A percentile compares a stretch with the other conserved stretches of the same genome.
These are phyloP conservation scores for Kodamaea nitidulidarum DNA, from an alignment of 805 yeast species.

Conservation along the genomic window DNA sequence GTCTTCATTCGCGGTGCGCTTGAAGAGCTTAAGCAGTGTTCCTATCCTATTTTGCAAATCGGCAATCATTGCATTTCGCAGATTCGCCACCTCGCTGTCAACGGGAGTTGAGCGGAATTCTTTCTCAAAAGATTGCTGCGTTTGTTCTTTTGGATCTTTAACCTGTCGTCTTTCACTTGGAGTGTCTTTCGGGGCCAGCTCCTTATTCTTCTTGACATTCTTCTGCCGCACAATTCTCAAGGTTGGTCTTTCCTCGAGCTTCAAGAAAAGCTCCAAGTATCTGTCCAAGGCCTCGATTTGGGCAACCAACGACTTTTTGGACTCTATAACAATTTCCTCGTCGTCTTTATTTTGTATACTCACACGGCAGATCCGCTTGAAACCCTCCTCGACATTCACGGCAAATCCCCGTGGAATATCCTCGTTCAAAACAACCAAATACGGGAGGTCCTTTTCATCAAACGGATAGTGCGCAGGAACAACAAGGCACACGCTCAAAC, in stretches of 20 bases:
- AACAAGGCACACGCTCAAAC: conserved; percentile 48
- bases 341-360: conserved; percentile 20
- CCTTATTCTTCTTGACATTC: conserved; percentile 7
- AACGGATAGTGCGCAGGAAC: conserved; percentile 57
- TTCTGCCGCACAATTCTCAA: conserved; percentile 51
- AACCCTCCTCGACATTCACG: conserved; percentile 64
- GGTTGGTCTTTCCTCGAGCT: conserved; percentile 56
- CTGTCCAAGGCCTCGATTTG: conserved; percentile 53
- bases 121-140: no score
- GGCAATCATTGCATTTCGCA: conserved; percentile 19
- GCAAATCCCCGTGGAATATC: conserved; percentile 70
- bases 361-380: conserved; percentile 38
- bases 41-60: conserved; percentile 28
- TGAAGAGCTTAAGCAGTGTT: conserved; percentile 12
- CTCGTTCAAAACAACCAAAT: conserved; percentile 54
- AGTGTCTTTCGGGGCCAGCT: not conserved
- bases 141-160: not conserved
- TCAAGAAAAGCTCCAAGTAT: conserved; percentile 54
- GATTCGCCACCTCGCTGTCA: conserved; percentile 8
- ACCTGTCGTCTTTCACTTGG: not conserved
- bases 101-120: no score
- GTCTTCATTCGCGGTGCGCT: conserved; percentile 17
- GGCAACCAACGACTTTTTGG: conserved; percentile 51
- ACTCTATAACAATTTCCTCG: conserved; percentile 30
- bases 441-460: conserved; percentile 37